Evolutionary conservation across 2,329 filamentous ascomycete genomes (phyloP).

Genomic region (Cladosporium sp.): DNA sequence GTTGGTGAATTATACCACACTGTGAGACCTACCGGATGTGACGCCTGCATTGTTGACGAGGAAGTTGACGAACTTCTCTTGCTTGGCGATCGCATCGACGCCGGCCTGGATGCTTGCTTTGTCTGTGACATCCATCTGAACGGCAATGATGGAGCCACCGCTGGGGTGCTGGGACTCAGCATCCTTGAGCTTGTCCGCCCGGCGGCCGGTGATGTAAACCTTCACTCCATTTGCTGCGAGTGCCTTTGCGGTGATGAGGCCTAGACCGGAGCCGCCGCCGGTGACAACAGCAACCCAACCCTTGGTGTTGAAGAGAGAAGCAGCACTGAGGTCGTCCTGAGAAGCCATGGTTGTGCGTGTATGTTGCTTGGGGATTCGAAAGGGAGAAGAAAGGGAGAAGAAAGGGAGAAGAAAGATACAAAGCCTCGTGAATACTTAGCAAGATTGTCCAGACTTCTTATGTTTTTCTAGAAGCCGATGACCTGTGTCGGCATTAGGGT

Average conservation of each 20-base stretch:
- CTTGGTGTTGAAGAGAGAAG: slow-evolving; percentile 36
- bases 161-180: slow-evolving; percentile 43
- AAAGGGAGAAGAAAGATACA: background rate
- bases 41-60: slow-evolving; percentile 31
- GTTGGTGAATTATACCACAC: background rate
- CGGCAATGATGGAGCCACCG: slow-evolving; percentile 49
- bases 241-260: slow-evolving; percentile 44
- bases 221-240: slow-evolving; percentile 45
- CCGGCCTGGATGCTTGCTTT: slow-evolving; percentile 25
- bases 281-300: slow-evolving; percentile 41
- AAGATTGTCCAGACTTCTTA: background rate
- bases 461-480: too few relatives aligned
- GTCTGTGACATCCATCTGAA: slow-evolving; percentile 31
- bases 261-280: slow-evolving; percentile 44
- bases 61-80: slow-evolving; percentile 30
- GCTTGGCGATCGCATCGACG: slow-evolving; percentile 23
- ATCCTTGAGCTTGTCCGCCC: slow-evolving; percentile 41
- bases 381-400: background rate
- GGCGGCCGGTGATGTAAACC: slow-evolving; percentile 46
- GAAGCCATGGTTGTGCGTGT: slow-evolving; percentile 5
- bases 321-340: slow-evolving; percentile 18
- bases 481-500: background rate
- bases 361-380: background rate
- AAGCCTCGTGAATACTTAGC: background rate
- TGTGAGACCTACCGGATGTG: slow-evolving; percentile 12